These are phyloP conservation scores for Vigna radiata DNA, from an alignment of 306 rosid genomes.

Conservation along the genomic window DNA sequence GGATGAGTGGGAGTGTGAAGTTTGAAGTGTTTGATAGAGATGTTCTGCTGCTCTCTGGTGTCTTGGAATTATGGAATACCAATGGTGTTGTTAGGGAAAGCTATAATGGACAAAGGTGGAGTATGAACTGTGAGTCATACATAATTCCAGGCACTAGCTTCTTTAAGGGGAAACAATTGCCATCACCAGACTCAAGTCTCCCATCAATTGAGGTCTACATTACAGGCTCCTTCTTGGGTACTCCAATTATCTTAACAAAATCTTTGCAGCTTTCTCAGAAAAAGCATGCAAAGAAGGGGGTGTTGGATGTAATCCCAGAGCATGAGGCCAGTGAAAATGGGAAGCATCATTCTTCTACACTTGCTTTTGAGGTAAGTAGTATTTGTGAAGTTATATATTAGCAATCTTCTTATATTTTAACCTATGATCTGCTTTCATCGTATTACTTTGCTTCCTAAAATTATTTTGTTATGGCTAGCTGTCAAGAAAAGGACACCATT, in stretches of 20 bases:
- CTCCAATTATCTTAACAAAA: slow-evolving; percentile 80
- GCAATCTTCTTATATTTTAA: not conserved
- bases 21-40: slow-evolving; percentile 79
- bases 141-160: slow-evolving; percentile 54
- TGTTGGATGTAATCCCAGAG: slow-evolving; percentile 76
- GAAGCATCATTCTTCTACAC: slow-evolving; percentile 49
- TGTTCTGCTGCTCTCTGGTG: slow-evolving; percentile 68
- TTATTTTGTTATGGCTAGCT: slow-evolving; percentile 23
- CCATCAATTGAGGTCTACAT: slow-evolving; percentile 81
- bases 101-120: slow-evolving; percentile 61
- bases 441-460: slow-evolving; percentile 9
- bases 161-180: slow-evolving; percentile 59
- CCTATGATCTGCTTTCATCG: not conserved
- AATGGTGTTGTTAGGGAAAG: slow-evolving; percentile 51
- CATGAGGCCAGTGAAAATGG: slow-evolving; percentile 59
- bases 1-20: slow-evolving; percentile 79
- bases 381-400: slow-evolving; percentile 3
- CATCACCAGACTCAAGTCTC: slow-evolving; percentile 53
- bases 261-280: slow-evolving; percentile 61
- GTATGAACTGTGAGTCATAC: slow-evolving; percentile 68
- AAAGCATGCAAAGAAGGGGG: slow-evolving; percentile 58
- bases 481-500: slow-evolving; percentile 34
- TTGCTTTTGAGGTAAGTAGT: slow-evolving; percentile 62
- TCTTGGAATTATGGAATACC: slow-evolving; percentile 55
- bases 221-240: slow-evolving; percentile 70